Percentiles rank a stretch among this genome's conserved stretches.
These are phyloP conservation scores for Candida pseudoviswanathii DNA, from an alignment of 1,139 yeast genomes.

Conservation along the genomic window DNA sequence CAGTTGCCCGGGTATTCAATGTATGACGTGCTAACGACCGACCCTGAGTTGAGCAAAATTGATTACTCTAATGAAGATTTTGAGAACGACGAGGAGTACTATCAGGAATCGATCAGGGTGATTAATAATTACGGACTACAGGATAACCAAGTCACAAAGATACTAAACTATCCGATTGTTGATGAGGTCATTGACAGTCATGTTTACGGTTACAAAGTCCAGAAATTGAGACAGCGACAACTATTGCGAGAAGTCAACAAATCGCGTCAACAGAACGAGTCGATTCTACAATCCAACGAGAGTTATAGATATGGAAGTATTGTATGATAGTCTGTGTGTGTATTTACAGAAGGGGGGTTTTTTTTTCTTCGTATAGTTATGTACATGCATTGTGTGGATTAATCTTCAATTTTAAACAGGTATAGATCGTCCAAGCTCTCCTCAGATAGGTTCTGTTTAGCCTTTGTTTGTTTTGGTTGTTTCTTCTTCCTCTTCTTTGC, in stretches of 20 bases:
- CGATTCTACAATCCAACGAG: slow-evolving; percentile 15
- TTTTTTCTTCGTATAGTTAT: slow-evolving; percentile 1
- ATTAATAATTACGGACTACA: slow-evolving; percentile 45
- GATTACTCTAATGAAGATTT: slow-evolving; percentile 35
- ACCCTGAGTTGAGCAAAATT: slow-evolving; percentile 20
- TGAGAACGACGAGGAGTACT: slow-evolving; percentile 44
- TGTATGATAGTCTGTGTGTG: slow-evolving; percentile 16
- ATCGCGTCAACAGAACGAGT: slow-evolving; percentile 4
- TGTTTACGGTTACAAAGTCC: slow-evolving; percentile 46
- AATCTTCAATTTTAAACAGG: slow-evolving; percentile 45
- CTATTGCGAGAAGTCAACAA: slow-evolving; percentile 17
- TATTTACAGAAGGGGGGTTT: slow-evolving; percentile 7
- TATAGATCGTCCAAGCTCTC: slow-evolving; percentile 46
- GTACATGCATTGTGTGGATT: not conserved
- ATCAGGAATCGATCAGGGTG: slow-evolving; percentile 35
- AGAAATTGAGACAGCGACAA: slow-evolving; percentile 32
- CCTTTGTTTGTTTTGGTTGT: slow-evolving; percentile 13
- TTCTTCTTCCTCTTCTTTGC: slow-evolving; percentile 17
- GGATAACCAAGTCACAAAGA: slow-evolving; percentile 34
- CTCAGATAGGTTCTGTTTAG: slow-evolving; percentile 20
- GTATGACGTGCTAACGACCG: slow-evolving; percentile 31
- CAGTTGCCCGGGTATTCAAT: slow-evolving; percentile 22
- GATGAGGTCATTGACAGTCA: slow-evolving; percentile 48
- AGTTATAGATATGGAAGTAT: slow-evolving; percentile 29
- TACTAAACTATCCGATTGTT: slow-evolving; percentile 48